Conservation (phyloP, 2,329 filamentous ascomycete genomes). For the Sporothrix phasma region DNA sequence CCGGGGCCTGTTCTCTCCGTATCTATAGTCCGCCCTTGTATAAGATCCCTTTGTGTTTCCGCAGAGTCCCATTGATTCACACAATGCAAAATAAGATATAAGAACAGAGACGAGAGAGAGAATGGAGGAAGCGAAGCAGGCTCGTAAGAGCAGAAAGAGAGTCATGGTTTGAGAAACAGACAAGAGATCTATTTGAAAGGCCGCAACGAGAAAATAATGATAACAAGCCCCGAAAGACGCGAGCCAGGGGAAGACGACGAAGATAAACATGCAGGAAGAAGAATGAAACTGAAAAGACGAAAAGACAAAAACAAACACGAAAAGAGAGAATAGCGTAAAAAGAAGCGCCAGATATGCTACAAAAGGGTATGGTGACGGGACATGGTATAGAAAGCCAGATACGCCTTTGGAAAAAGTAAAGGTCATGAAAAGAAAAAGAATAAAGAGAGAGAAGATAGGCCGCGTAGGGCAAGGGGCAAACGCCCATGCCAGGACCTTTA, state of each 20-base stretch:
- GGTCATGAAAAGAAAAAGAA: slow-evolving; percentile 1
- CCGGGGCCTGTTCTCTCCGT: no score
- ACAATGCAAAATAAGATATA: slow-evolving; percentile 6
- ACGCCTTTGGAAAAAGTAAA: slow-evolving; percentile 3
- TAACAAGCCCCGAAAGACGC: neutral
- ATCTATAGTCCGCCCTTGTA: neutral
- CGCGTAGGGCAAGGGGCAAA: neutral
- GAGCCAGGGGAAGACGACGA: no score
- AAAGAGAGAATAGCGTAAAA: neutral
- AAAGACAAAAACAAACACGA: neutral
- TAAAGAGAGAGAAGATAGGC: neutral
- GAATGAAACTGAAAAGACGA: no score
- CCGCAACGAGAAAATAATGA: neutral
- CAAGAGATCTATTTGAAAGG: neutral
- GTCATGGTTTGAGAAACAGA: neutral
- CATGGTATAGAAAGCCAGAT: slow-evolving; percentile 11
- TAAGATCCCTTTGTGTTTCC: neutral
- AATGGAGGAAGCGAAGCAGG: neutral
- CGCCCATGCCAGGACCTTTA: neutral
- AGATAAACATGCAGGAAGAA: no score
- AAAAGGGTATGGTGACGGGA: slow-evolving; percentile 11
- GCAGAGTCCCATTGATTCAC: neutral
- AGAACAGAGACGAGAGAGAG: neutral
- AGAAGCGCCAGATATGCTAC: slow-evolving; percentile 11
- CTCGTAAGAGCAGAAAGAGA: neutral